Base-by-base conservation (phyloP, 495 filamentous ascomycete genomes). In the Hypomontagnella monticulosa region DNA sequence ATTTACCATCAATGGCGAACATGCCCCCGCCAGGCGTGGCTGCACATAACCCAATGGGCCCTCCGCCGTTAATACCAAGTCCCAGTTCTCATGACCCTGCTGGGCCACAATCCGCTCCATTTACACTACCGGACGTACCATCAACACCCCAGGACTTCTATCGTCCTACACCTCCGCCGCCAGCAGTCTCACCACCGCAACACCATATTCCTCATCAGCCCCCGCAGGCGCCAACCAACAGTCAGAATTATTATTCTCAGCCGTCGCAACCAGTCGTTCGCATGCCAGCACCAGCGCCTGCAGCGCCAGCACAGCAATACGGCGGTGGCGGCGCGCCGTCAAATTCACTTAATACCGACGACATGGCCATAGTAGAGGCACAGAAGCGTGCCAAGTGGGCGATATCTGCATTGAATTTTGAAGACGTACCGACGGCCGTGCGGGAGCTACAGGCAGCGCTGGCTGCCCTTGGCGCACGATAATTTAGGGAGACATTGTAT, bases 341-440 rank as follows among this genome's bases (percentile, higher is more conserved):
- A 6, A 61, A 49, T 36, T 18, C 38, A 44, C 56, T 49, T 15
- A 68, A 71, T 42, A 52, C 82, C 0, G 93, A 98, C 72, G 93
- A 97, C 71, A 81, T 86, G 61, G 80, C 91, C 3, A 91, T 97
- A 30, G 71, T 84, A 2, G 82, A 85, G 60, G 95, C 95, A 8
- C 93, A 97, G 73, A 99, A 98, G 69, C 95, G 97, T 79, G 94
- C 95, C 0, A 92, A 89, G 70, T 99, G 93, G 93, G 96, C 95
- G 0, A 93, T 98, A 32, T 98, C 95, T 16, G 95, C 95, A 4
- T 78, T 99, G 51, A 95, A 96, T 72, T 99, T 98, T 75, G 95
- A 99, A 71, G 95, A 99, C 78, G 89, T 97, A 8, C 79, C 88
- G 19, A 99, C 96, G 0, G 95, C 95, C 0, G 88, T 98, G 4